Evolutionary conservation across 257 asterid species (phyloP).

Genomic region (Leonotis leonurus): DNA sequence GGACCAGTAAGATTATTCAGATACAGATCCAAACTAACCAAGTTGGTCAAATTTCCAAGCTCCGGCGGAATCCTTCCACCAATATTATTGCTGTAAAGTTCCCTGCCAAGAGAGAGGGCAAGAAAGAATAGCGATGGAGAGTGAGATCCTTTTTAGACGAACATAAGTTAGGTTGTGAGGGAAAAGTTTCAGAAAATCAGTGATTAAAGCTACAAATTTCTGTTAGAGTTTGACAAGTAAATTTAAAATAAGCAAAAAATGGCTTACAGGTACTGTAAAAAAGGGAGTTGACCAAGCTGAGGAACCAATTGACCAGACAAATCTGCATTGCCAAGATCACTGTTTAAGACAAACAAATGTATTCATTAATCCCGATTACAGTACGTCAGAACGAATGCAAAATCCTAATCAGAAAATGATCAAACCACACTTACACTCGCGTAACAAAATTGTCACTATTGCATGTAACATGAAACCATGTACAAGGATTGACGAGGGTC

Average conservation of each 20-base stretch:
- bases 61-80: slow-evolving; percentile 76
- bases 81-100: slow-evolving; percentile 85
- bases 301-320: slow-evolving; percentile 82
- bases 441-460: slow-evolving; percentile 73
- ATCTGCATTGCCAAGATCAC: slow-evolving; percentile 96
- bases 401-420: no score
- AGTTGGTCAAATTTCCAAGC: slow-evolving; percentile 80
- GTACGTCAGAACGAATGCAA: neutral
- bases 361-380: slow-evolving; percentile 1
- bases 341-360: slow-evolving; percentile 23
- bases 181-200: neutral
- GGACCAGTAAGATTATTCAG: slow-evolving; percentile 62
- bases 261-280: slow-evolving; percentile 89
- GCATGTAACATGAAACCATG: slow-evolving; percentile 97
- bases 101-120: slow-evolving; percentile 42
- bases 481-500: slow-evolving; percentile 94
- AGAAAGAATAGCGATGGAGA: neutral
- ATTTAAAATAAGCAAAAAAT: neutral
- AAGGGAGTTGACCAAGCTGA: slow-evolving; percentile 76
- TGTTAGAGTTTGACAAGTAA: no score
- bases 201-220: no score
- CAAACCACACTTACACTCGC: slow-evolving; percentile 64
- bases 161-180: neutral
- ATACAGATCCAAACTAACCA: slow-evolving; percentile 98
- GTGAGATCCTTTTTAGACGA: neutral